phyloP scores from a whole-genome alignment of 805 yeast species.

The Komagataella mondaviorum region DNA sequence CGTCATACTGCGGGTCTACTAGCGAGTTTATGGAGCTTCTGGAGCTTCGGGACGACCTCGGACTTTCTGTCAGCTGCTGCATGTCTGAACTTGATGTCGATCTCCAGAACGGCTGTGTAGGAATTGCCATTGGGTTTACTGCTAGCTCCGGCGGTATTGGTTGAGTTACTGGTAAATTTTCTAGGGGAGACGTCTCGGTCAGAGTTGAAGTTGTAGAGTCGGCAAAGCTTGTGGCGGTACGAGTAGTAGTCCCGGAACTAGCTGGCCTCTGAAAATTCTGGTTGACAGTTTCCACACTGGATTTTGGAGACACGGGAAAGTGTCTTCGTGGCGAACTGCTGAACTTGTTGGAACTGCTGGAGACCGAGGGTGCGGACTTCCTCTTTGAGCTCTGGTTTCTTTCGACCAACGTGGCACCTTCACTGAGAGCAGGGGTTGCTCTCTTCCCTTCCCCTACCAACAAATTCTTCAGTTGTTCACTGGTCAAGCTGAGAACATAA shows the following conservation, averaged over 20 bases:
- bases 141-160: not conserved
- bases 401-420: not conserved
- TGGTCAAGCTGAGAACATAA: not conserved
- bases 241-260: not conserved
- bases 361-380: not conserved
- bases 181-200: not conserved
- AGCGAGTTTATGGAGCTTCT: conserved; percentile 44
- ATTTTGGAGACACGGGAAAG: not conserved
- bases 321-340: not conserved
- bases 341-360: not conserved
- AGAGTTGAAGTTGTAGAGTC: not conserved
- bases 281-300: not conserved
- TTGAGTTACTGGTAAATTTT: not conserved
- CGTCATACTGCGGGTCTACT: conserved; percentile 29
- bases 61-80: conserved; percentile 17
- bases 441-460: not conserved
- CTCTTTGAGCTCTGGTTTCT: not conserved
- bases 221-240: not conserved
- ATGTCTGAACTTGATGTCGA: not conserved
- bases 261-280: not conserved
- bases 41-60: conserved; percentile 33
- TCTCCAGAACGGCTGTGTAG: not conserved
- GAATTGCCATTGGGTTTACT: not conserved
- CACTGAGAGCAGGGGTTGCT: not conserved
- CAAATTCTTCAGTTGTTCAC: not conserved